Base-by-base conservation (phyloP, 2,329 filamentous ascomycete species). In the Botryotinia convoluta region DNA sequence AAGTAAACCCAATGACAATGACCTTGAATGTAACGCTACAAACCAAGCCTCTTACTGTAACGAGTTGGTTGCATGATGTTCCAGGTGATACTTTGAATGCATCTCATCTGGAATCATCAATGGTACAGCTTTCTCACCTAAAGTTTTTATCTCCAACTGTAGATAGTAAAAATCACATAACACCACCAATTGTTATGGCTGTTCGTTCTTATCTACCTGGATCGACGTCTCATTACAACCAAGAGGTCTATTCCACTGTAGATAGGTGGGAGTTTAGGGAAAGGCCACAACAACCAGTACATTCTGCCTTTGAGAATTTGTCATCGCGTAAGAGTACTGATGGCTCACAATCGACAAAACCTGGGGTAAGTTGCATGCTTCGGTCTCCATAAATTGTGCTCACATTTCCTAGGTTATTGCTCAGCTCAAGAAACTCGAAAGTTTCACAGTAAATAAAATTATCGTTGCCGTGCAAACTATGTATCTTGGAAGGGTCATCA, bases 251-350 rank as follows among this genome's bases (percentile, higher is more conserved):
- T 77, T 97, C 91, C 77, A 88, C 95, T 59, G 86, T 98, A 75
- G 91, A 94, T 75, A 88, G 92, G 75, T 98, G 95, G 95, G 91
- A 96, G 77, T 81, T 95, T 16, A 86, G 87, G 45, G 89, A 92
- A 45, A 86, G 89, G 65, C 83, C 87, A n/a, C 65, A 68, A 42
- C 89, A 91, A 75, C 86, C 84, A 16, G 83, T 97, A 12, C 92
- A 96, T 79, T 84, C 91, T 2, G 92, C 91, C 20, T 95, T 97
- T 80, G 92, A 94, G 76, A 91, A 95, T 77, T 85, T 96, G 39
- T 89, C 90, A 12, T 86, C 87, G 61, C 89, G 91, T 77, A 89
- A 89, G 78, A 89, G 88, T 74, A 81, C 78, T 48, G 78, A 68
- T 44, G 65, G 37, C 22, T 16, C 48, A 42, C 65, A 42, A 16